phyloP scores from a whole-genome alignment of 2,329 filamentous ascomycete species.

The Blumeria hordei region DNA sequence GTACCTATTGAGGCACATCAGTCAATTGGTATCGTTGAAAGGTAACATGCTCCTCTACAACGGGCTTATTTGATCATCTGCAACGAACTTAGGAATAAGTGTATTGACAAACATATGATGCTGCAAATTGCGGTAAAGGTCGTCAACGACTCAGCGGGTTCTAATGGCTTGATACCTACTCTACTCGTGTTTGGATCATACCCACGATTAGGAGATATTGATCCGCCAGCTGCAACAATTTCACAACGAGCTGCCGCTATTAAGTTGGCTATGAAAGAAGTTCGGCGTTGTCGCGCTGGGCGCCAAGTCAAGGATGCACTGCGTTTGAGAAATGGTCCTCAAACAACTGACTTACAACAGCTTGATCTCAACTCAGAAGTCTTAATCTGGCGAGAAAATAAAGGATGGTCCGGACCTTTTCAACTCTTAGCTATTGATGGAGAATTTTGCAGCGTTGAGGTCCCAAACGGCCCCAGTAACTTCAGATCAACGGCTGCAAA shows the following conservation, averaged over 20 bases:
- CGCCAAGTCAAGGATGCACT: neutral
- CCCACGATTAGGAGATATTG: neutral
- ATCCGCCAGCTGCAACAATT: neutral
- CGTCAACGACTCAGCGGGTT: neutral
- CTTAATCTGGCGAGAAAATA: neutral
- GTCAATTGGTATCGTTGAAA: neutral
- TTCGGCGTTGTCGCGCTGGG: neutral
- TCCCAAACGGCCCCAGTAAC: neutral
- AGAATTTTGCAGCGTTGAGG: neutral
- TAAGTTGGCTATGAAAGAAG: neutral
- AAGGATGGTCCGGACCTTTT: neutral
- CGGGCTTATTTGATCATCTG: too few relatives aligned
- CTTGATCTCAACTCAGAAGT: conserved; percentile 1
- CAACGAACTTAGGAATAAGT: too few relatives aligned
- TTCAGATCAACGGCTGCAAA: neutral
- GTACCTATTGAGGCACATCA: neutral
- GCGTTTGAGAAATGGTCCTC: neutral
- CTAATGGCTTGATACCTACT: neutral
- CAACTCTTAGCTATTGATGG: neutral
- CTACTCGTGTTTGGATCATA: neutral
- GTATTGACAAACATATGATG: too few relatives aligned
- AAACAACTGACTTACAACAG: neutral
- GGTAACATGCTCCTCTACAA: too few relatives aligned
- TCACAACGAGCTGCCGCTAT: neutral
- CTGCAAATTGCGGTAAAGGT: neutral